Evolutionary conservation across 2,329 filamentous ascomycete species (phyloP).

Genomic region (Biscogniauxia mediterranea): DNA sequence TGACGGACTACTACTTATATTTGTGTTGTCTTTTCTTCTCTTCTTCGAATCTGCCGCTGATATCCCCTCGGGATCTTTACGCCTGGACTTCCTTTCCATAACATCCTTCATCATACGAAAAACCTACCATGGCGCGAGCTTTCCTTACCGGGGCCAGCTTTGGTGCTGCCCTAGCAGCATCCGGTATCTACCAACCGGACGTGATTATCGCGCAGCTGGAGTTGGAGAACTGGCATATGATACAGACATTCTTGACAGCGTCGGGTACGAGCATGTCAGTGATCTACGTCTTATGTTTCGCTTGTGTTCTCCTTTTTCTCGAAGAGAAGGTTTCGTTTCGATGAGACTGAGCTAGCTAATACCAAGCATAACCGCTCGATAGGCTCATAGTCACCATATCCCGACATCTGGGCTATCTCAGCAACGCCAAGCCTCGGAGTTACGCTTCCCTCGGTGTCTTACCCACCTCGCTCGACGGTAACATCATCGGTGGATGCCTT

Average conservation of each 20-base stretch:
- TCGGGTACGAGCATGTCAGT: constrained; percentile 61
- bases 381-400: constrained; percentile 42
- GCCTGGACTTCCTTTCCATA: no score
- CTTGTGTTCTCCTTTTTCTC: neutral
- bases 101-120: no score
- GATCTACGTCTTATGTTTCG: constrained; percentile 1
- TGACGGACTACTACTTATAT: no score
- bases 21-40: no score
- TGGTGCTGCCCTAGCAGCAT: constrained; percentile 58
- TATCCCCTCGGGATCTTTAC: no score
- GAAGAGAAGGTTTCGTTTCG: neutral
- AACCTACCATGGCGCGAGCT: constrained; percentile 8
- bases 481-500: constrained; percentile 60
- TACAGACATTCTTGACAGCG: constrained; percentile 62
- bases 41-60: no score
- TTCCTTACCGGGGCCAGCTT: constrained; percentile 56
- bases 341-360: neutral
- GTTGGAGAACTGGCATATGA: constrained; percentile 63
- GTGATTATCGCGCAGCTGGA: constrained; percentile 61
- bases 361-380: neutral
- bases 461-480: constrained; percentile 55
- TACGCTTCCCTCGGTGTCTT: constrained; percentile 54
- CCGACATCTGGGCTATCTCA: constrained; percentile 42
- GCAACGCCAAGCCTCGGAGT: constrained; percentile 44
- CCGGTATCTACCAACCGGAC: constrained; percentile 59